A percentile compares a stretch with the other conserved stretches of the same genome.
Evolutionary conservation across 345 rosid genomes (phyloP).

Genomic region (Dipteronia sinensis): DNA sequence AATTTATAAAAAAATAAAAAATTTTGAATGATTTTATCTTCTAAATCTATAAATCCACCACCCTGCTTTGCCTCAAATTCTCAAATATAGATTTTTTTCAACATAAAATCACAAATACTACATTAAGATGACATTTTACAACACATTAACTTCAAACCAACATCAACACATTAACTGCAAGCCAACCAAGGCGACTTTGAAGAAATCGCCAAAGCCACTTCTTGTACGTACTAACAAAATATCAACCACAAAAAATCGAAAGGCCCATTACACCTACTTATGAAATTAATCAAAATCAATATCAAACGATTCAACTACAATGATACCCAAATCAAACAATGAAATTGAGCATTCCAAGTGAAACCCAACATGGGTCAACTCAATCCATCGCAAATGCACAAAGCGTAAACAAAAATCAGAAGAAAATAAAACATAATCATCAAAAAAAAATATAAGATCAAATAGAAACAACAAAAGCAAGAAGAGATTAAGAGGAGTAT

Average conservation of each 20-base stretch:
- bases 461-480: not conserved
- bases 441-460: not conserved
- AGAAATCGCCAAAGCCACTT: too few species aligned
- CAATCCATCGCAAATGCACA: constrained; percentile 17
- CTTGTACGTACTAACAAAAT: not conserved
- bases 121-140: not conserved
- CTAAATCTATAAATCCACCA: not conserved
- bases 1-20: not conserved
- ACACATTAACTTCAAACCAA: not conserved
- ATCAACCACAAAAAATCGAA: not conserved
- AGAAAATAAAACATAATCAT: not conserved
- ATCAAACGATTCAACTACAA: constrained; percentile 13
- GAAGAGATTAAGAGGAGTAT: constrained; percentile 24
- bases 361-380: constrained; percentile 25
- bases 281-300: not conserved
- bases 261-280: constrained; percentile 19
- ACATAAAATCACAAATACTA: not conserved
- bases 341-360: not conserved
- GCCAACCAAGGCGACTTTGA: too few species aligned
- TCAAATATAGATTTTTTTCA: not conserved
- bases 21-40: not conserved
- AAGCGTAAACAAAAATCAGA: not conserved
- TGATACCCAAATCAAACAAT: constrained; percentile 9
- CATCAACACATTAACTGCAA: too few species aligned
- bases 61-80: not conserved